phyloP scores from a whole-genome alignment of 345 rosid genomes.

The Nephelium lappaceum region DNA sequence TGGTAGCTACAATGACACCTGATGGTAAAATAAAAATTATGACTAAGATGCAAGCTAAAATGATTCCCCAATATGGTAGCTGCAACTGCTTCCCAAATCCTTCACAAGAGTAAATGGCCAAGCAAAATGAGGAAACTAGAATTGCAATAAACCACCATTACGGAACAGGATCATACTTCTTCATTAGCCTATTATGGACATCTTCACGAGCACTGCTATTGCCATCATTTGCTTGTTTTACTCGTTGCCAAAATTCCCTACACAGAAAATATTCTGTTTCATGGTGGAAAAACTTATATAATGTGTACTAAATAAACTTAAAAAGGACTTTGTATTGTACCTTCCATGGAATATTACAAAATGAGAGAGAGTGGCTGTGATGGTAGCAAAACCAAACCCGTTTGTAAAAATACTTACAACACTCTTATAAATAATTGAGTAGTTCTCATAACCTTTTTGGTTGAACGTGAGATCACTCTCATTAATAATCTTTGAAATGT shows the following conservation, averaged over 20 bases:
- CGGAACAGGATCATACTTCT: not conserved
- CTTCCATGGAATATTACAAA: too few relatives aligned
- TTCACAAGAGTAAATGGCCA: too few relatives aligned
- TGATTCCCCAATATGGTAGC: slow-evolving; percentile 49
- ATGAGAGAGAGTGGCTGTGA: slow-evolving; percentile 28
- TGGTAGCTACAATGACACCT: slow-evolving; percentile 45
- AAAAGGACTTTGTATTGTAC: too few relatives aligned
- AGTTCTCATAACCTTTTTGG: too few relatives aligned
- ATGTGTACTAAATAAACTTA: too few relatives aligned
- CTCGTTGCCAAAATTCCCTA: slow-evolving; percentile 27
- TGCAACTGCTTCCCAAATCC: not conserved
- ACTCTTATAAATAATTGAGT: slow-evolving; percentile 31
- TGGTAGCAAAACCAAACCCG: slow-evolving; percentile 31
- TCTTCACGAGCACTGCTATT: not conserved
- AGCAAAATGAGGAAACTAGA: too few relatives aligned
- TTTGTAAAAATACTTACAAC: slow-evolving; percentile 8
- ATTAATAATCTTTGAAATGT: not conserved
- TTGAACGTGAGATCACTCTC: too few relatives aligned
- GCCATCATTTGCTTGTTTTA: not conserved
- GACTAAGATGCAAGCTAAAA: slow-evolving; percentile 32
- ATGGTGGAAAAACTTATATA: too few relatives aligned
- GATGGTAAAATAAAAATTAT: slow-evolving; percentile 36
- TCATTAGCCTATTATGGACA: not conserved
- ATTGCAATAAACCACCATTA: too few relatives aligned
- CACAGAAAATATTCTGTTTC: not conserved